These are phyloP conservation scores for Xylaria sp. DNA, from an alignment of 2,329 filamentous ascomycete genomes.

Conservation along the genomic window DNA sequence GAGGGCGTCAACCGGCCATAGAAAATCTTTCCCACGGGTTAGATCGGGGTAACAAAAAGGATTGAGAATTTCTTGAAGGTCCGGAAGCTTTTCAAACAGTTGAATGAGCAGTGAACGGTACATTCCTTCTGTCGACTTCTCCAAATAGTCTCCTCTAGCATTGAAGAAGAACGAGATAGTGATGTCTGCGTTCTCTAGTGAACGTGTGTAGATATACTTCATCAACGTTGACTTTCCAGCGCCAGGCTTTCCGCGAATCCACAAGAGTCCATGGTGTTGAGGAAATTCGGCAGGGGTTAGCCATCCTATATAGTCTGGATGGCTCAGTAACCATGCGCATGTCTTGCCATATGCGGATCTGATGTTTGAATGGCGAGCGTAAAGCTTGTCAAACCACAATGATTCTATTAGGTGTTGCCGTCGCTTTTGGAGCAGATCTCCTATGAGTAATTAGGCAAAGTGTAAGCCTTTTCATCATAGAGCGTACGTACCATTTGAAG, in stretches of 20 bases:
- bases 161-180: constrained; percentile 61
- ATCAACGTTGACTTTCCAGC: constrained; percentile 58
- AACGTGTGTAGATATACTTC: constrained; percentile 51
- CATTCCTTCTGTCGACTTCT: constrained; percentile 60
- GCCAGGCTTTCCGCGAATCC: constrained; percentile 58
- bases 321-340: constrained; percentile 50
- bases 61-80: constrained; percentile 49
- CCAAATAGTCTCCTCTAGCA: constrained; percentile 56
- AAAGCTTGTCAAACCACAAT: constrained; percentile 59
- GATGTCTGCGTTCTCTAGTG: constrained; percentile 28
- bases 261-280: constrained; percentile 53
- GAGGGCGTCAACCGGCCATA: constrained; percentile 4
- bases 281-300: constrained; percentile 41
- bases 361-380: constrained; percentile 56
- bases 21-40: neutral
- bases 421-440: neutral
- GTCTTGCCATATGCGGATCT: constrained; percentile 44
- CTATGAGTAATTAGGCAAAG: constrained; percentile 31
- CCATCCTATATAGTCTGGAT: constrained; percentile 55
- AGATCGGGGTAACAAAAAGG: neutral
- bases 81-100: constrained; percentile 52
- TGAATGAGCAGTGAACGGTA: constrained; percentile 63
- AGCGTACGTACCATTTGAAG: neutral
- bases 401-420: constrained; percentile 26
- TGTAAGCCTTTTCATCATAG: neutral